Evolutionary conservation across 2,329 filamentous ascomycete genomes (phyloP).

Genomic region (Conoideocrella luteorostrata): DNA sequence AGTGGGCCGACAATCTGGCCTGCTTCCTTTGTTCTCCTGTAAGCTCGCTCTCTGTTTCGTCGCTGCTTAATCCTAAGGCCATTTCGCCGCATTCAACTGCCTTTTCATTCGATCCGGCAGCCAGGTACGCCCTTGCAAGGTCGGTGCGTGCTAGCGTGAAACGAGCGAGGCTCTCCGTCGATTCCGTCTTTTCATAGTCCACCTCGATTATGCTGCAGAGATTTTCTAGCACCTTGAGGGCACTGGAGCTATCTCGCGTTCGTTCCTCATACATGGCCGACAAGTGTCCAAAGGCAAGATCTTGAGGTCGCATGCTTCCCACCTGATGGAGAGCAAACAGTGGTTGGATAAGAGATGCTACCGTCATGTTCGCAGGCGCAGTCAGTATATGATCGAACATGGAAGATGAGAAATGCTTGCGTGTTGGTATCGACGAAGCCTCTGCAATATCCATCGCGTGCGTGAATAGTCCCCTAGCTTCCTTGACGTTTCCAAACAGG

Average conservation of each 20-base stretch:
- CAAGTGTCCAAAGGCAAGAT: constrained; percentile 70
- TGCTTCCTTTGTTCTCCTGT: constrained; percentile 58
- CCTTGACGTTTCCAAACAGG: constrained; percentile 63
- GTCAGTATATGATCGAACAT: constrained; percentile 75
- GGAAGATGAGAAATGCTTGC: constrained; percentile 72
- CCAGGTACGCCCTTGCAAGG: constrained; percentile 75
- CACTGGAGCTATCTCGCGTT: constrained; percentile 58
- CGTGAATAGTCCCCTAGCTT: constrained; percentile 80
- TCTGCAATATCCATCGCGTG: constrained; percentile 92
- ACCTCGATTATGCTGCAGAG: constrained; percentile 68
- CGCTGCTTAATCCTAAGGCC: constrained; percentile 70
- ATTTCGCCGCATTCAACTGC: constrained; percentile 77
- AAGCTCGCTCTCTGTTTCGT: constrained; percentile 62
- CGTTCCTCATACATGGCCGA: constrained; percentile 77
- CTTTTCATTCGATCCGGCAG: constrained; percentile 54
- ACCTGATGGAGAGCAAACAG: constrained; percentile 85
- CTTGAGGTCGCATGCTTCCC: constrained; percentile 60
- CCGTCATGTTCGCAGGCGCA: constrained; percentile 42
- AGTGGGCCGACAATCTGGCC: constrained; percentile 73
- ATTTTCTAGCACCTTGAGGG: constrained; percentile 56
- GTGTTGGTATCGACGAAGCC: constrained; percentile 64
- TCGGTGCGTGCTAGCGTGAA: constrained; percentile 84
- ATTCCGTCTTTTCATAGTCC: constrained; percentile 81
- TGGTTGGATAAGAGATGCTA: constrained; percentile 69
- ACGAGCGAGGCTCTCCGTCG: constrained; percentile 60